A percentile compares a stretch with the other conserved stretches of the same genome.
Conservation (phyloP, 129 eudicot genomes). For the Centrapalus pauciflorus region DNA sequence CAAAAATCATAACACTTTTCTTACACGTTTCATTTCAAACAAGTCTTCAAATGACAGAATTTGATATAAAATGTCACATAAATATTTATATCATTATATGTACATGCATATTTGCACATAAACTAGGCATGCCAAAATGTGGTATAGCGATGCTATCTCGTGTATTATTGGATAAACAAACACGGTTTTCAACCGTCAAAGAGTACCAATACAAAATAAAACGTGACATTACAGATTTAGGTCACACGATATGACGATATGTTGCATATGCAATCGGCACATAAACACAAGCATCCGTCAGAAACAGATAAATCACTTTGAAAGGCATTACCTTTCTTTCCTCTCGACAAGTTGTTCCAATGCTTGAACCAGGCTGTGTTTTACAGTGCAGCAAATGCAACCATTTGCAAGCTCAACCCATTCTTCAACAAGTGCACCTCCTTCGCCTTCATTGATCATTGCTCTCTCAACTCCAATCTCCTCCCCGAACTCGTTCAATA, state of each 20-base stretch:
- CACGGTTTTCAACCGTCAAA: neutral
- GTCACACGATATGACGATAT: no score
- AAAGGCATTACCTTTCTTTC: conserved; percentile 57
- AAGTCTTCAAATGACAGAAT: neutral
- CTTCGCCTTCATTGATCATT: conserved; percentile 95
- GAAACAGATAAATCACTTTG: neutral
- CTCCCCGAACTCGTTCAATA: conserved; percentile 94
- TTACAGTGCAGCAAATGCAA: conserved; percentile 91
- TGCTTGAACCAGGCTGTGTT: conserved; percentile 94
- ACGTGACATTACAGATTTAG: no score
- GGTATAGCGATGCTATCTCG: neutral
- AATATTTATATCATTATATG: no score
- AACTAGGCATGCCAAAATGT: neutral
- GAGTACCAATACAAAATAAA: neutral
- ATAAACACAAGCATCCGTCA: neutral
- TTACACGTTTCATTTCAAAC: neutral
- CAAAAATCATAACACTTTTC: neutral
- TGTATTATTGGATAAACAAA: neutral
- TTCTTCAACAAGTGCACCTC: conserved; percentile 86
- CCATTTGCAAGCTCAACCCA: conserved; percentile 99
- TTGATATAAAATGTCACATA: no score
- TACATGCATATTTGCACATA: neutral
- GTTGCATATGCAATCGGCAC: neutral
- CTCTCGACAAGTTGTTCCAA: conserved; percentile 85
- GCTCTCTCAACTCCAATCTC: conserved; percentile 98